Conservation (phyloP, 306 rosid genomes). For the Potentilla sterilis region DNA sequence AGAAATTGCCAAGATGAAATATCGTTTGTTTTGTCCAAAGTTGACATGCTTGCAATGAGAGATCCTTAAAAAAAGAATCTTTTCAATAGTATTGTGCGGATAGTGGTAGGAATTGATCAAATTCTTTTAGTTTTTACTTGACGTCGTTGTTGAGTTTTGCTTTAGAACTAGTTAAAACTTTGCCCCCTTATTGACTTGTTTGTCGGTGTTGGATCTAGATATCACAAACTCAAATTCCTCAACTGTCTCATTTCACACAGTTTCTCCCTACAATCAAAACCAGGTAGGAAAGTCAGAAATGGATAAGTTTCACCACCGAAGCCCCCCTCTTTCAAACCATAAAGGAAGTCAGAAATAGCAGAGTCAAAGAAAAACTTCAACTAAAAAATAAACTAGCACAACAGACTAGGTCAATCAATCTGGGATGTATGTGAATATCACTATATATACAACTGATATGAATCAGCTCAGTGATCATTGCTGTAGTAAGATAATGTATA, state of each 20-base stretch:
- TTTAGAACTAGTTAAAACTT: neutral
- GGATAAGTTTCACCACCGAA: conserved; percentile 10
- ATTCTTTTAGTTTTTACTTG: neutral
- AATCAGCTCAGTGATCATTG: conserved; percentile 16
- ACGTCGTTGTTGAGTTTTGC: neutral
- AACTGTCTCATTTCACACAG: neutral
- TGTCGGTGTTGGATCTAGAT: neutral
- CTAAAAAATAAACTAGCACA: neutral
- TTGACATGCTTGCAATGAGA: neutral
- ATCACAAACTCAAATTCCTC: neutral
- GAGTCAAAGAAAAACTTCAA: conserved; percentile 1
- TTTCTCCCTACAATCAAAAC: neutral
- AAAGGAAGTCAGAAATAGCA: neutral
- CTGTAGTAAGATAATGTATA: neutral
- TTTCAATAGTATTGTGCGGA: neutral
- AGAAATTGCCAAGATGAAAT: neutral
- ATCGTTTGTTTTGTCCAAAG: neutral
- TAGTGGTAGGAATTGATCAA: neutral
- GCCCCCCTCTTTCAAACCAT: neutral
- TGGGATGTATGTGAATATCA: neutral
- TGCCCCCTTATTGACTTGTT: neutral
- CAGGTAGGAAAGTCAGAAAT: conserved; percentile 2
- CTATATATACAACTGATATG: neutral
- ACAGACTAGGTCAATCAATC: neutral
- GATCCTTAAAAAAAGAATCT: neutral